Evolutionary conservation across 202 grass and related monocot species (phyloP).

Genomic region (Elaeis oleifera): DNA sequence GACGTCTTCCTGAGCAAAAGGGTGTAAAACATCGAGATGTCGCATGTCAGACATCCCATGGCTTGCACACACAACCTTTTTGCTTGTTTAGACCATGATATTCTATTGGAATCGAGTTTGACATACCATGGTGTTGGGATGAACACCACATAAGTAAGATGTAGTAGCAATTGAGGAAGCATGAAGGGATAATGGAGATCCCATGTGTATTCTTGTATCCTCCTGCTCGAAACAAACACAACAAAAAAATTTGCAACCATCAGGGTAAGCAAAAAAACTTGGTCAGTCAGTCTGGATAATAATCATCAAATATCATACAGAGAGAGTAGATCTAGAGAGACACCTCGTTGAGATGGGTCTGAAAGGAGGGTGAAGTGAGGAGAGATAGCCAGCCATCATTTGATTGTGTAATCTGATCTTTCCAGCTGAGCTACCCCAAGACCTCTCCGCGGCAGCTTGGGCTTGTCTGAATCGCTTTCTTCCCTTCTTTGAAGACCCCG

Average conservation of each 20-base stretch:
- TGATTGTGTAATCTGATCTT: slow-evolving; percentile 72
- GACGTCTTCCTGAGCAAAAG: too few relatives aligned
- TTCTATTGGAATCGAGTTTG: background rate
- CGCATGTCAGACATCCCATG: too few relatives aligned
- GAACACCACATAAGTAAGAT: background rate
- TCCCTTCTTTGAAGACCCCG: slow-evolving; percentile 9
- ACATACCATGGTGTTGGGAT: slow-evolving; percentile 9
- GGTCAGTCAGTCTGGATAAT: background rate
- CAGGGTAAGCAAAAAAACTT: background rate
- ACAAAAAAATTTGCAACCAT: background rate
- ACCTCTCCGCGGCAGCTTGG: slow-evolving; percentile 61
- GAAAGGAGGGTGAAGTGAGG: slow-evolving; percentile 10
- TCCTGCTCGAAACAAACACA: background rate
- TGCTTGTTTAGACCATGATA: too few relatives aligned
- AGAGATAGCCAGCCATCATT: slow-evolving; percentile 44
- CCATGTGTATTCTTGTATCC: background rate
- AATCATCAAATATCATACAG: background rate
- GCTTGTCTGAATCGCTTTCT: background rate
- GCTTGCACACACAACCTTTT: too few relatives aligned
- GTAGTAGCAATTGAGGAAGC: background rate
- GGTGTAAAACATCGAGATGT: too few relatives aligned
- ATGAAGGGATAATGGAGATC: background rate
- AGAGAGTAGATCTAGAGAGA: background rate
- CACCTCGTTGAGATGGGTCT: slow-evolving; percentile 2
- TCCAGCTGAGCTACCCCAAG: slow-evolving; percentile 77